Percentiles rank a stretch among this genome's conserved stretches.
Evolutionary conservation across 768 basidiomycete genomes (phyloP).

Genomic region (Boletus rex-veris): DNA sequence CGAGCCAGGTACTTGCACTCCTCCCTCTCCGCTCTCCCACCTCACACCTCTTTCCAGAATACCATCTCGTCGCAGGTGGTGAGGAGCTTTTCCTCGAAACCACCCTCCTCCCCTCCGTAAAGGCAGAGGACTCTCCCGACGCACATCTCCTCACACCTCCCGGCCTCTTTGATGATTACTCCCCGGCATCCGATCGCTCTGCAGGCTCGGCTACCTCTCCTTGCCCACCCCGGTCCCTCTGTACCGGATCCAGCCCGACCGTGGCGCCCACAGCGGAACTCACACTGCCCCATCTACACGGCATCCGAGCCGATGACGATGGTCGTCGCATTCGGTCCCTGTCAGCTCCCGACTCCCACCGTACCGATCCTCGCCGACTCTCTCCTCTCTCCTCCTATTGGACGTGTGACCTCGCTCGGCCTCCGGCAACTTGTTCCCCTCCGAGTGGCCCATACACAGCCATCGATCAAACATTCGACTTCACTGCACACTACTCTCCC

Average conservation of each 20-base stretch:
- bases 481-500: constrained; percentile 23
- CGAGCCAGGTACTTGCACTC: constrained; percentile 51
- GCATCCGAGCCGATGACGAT: constrained; percentile 25
- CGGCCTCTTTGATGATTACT: constrained; percentile 29
- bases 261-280: constrained; percentile 24
- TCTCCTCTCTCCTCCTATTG: constrained; percentile 32
- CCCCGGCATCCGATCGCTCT: constrained; percentile 32
- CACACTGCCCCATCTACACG: constrained; percentile 21
- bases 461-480: constrained; percentile 17
- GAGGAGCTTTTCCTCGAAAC: constrained; percentile 63
- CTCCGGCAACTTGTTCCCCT: constrained; percentile 24
- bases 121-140: constrained; percentile 54
- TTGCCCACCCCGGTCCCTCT: constrained; percentile 25
- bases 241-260: constrained; percentile 23
- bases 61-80: constrained; percentile 75
- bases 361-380: constrained; percentile 32
- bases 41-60: constrained; percentile 44
- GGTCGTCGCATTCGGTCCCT: constrained; percentile 30
- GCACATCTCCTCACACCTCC: constrained; percentile 40
- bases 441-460: constrained; percentile 26
- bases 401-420: constrained; percentile 24
- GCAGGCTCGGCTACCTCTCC: constrained; percentile 27
- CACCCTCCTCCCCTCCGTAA: constrained; percentile 47
- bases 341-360: constrained; percentile 26
- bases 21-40: background rate